Evolutionary conservation across 73 alveolate genomes (phyloP).

Genomic region (Uronychia setigera): DNA sequence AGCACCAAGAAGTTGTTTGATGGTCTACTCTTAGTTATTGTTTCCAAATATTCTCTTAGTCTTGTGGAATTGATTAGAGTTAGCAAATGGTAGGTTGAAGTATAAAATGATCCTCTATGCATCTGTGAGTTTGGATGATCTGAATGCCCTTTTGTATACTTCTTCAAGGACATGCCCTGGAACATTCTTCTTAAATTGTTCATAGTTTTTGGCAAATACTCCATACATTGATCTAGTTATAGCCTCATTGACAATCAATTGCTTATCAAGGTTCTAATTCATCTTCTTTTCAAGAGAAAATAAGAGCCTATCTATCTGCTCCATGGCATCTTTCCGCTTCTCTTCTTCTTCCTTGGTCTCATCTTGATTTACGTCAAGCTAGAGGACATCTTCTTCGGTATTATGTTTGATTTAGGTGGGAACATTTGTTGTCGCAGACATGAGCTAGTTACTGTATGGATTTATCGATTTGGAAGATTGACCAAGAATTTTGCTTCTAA

Average conservation of each 20-base stretch:
- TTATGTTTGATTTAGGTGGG: background rate
- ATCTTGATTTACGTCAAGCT: background rate
- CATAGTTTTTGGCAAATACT: constrained; percentile 43
- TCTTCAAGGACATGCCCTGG: constrained; percentile 20
- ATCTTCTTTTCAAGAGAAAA: constrained; percentile 39
- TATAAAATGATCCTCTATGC: constrained; percentile 48
- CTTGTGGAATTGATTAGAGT: too few relatives aligned
- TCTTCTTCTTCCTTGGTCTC: background rate
- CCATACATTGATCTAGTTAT: constrained; percentile 56
- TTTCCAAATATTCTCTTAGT: too few relatives aligned
- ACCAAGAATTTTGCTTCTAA: constrained; percentile 7
- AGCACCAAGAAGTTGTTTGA: constrained; percentile 45
- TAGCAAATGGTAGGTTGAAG: constrained; percentile 52
- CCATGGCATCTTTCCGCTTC: background rate
- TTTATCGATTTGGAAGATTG: constrained; percentile 4
- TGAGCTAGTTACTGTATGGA: background rate
- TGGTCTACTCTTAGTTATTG: constrained; percentile 20
- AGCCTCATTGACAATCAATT: constrained; percentile 45
- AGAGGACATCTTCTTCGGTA: background rate
- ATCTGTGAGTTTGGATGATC: constrained; percentile 32
- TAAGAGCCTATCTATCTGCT: constrained; percentile 36
- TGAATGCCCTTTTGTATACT: constrained; percentile 33
- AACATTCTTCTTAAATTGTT: constrained; percentile 13
- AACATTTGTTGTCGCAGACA: background rate
- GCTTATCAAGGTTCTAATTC: constrained; percentile 21